These are phyloP conservation scores for Penicillium digitatum DNA, from an alignment of 2,329 filamentous ascomycete species.

Conservation along the genomic window DNA sequence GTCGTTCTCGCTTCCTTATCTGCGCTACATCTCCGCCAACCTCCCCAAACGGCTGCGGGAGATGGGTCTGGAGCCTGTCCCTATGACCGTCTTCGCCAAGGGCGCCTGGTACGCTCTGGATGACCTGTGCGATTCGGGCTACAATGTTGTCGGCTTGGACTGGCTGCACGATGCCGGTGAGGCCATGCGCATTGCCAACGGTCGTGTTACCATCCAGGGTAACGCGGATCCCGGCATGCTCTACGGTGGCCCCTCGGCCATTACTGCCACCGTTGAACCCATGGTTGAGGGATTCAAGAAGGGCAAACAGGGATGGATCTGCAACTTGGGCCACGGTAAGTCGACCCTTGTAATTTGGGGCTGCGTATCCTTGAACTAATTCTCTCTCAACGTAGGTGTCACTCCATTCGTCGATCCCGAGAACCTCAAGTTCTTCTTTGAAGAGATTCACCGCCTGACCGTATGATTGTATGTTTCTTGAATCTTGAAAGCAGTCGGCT, in stretches of 20 bases:
- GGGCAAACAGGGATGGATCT: constrained; percentile 90
- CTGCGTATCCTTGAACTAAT: constrained; percentile 20
- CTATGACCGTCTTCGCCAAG: constrained; percentile 98
- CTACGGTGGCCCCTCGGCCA: constrained; percentile 77
- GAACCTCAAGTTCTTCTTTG: constrained; percentile 86
- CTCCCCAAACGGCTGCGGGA: constrained; percentile 71
- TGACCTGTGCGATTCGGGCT: constrained; percentile 79
- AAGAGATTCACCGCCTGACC: constrained; percentile 72
- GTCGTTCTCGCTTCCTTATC: constrained; percentile 79
- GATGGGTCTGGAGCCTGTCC: constrained; percentile 72
- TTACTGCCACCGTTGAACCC: constrained; percentile 74
- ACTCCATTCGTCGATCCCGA: constrained; percentile 94
- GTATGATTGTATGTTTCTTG: constrained; percentile 12
- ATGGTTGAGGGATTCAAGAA: constrained; percentile 84
- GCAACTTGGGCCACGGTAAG: constrained; percentile 90
- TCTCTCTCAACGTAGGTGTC: constrained; percentile 58
- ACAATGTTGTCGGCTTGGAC: constrained; percentile 90
- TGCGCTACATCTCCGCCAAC: constrained; percentile 76
- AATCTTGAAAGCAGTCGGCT: constrained; percentile 5
- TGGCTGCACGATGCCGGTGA: constrained; percentile 89
- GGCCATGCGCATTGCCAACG: constrained; percentile 72
- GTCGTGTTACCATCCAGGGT: constrained; percentile 80
- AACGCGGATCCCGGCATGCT: constrained; percentile 93
- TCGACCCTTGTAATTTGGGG: constrained; percentile 10
- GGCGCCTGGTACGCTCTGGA: constrained; percentile 95